Conservation (phyloP, 2,329 filamentous ascomycete species). For the Fragosphaeria purpurea region DNA sequence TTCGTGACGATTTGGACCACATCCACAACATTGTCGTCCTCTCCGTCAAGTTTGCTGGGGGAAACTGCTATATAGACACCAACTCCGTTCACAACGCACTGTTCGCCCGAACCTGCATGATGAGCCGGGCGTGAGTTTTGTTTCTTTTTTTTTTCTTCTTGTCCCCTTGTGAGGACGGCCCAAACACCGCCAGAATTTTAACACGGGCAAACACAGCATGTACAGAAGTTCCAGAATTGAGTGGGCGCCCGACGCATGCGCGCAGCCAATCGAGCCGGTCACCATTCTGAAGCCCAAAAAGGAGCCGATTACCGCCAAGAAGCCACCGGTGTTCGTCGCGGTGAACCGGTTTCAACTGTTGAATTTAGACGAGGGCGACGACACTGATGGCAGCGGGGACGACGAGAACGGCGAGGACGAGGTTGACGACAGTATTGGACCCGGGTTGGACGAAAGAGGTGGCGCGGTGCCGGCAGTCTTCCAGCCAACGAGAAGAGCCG, state of each 20-base stretch:
- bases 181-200: too few relatives aligned
- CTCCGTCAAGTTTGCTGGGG: slow-evolving; percentile 47
- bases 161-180: too few relatives aligned
- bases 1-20: slow-evolving; percentile 69
- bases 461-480: not conserved
- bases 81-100: slow-evolving; percentile 70
- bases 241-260: slow-evolving; percentile 65
- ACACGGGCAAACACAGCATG: slow-evolving; percentile 27
- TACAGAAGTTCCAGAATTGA: slow-evolving; percentile 65
- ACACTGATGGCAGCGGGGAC: slow-evolving; percentile 4
- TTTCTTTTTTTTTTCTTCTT: not conserved
- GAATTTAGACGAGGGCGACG: slow-evolving; percentile 29
- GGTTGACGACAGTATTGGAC: slow-evolving; percentile 10
- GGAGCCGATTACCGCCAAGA: slow-evolving; percentile 23
- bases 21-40: slow-evolving; percentile 71
- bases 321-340: slow-evolving; percentile 23
- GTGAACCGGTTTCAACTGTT: slow-evolving; percentile 56
- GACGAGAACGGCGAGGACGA: slow-evolving; percentile 17
- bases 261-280: slow-evolving; percentile 37
- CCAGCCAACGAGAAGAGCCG: too few relatives aligned
- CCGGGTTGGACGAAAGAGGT: slow-evolving; percentile 13
- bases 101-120: slow-evolving; percentile 70
- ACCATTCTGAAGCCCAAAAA: slow-evolving; percentile 16
- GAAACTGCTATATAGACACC: slow-evolving; percentile 58
- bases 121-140: slow-evolving; percentile 42